Evolutionary conservation across 192 early-diverging fungal species (phyloP), one percentile per base, ranked within the genome.

Genomic region (Coemansia reversa): DNA sequence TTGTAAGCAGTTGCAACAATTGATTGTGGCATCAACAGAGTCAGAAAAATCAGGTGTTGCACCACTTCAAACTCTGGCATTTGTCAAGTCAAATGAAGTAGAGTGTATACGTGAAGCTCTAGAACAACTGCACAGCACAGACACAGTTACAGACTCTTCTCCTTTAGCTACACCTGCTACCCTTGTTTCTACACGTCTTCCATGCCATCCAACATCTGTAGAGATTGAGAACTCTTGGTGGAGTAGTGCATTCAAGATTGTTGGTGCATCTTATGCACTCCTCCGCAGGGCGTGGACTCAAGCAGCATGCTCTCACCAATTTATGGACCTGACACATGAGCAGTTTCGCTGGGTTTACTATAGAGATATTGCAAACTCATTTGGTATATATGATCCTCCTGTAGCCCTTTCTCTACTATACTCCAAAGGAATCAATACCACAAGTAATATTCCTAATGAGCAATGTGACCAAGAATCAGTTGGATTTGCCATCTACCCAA

Each of bases 341-440:
- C 58, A 65, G 19, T 90, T 88, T 55, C 76, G 88, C 0, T 58
- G 63, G 0, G 77, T 88, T 7, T 82, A 82, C 50, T 90, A 76
- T 61, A 79, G 86, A 23, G 88, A 90, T 69, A 82, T 85, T 49
- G 81, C 88, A 20, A 90, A 90, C 60, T 86, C 87, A 6, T 90
- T 90, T 77, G 88, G 88, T 0, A 82, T 90, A 56, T 86, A 87
- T 62, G 87, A 90, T 39, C 69, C 69, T 20, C 62, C 80, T 3
- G 55, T 47, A 4, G 79, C 81, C 23, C 71, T 47, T 27, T 53
- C 61, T 18, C 12, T 55, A 49, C 49, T 61, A 23, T 51, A 5
- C 6, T 12, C 20, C 0, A 16, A 18, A 28, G 51, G 23, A n/a
- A 39, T 39, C 1, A 18, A 14, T 6, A 22, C 20, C 22, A 50